Base-by-base conservation (phyloP, 2,329 filamentous ascomycete genomes). In the Fusarium luffae region DNA sequence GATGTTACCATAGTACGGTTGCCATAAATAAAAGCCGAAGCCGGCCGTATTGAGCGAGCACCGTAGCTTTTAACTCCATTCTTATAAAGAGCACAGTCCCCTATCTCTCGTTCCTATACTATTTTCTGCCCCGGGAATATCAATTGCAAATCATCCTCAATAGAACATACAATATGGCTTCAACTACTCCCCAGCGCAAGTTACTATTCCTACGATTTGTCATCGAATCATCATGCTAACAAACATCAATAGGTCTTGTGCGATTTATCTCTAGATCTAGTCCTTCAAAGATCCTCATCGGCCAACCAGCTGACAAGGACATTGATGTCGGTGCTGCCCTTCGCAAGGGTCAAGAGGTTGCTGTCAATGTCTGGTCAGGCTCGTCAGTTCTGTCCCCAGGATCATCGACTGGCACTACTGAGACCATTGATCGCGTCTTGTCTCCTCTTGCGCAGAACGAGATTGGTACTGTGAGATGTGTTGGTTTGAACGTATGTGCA, bases 261-360 rank as follows among this genome's bases (percentile, higher is more conserved):
- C 86, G 88, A 54, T 89, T 90, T 72, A 76, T 85, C 19, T 85
- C 88, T 55, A 85, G 84, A 73, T 84, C 82, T 7, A 82, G 85
- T 49, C 76, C 80, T 40, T 77, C 79, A 62, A 83, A 83, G 66
- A 75, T 87, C 55, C 78, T 88, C 49, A 85, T 89, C 70, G 88
- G 87, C 34, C 83, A 90, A 71, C 88, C 88, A 3, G 78, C 82
- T 34, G 83, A 87, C 63, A 76, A 80, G 23, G 76, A 82, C 12
- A 66, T 88, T 32, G 88, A 90, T 72, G 85, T 91, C 46, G 88
- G 88, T 46, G 75, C 83, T 27, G 88, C 88, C 18, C 76, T 89
- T 28, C 83, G 84, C 66, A 83, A 86, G 47, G 86, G 86, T 37
- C 79, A 86, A 65, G 84, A 89, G 42, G 87, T 90, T 37, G 73